Base-by-base conservation (phyloP, 495 filamentous ascomycete species). In the Rostrohypoxylon terebratum region DNA sequence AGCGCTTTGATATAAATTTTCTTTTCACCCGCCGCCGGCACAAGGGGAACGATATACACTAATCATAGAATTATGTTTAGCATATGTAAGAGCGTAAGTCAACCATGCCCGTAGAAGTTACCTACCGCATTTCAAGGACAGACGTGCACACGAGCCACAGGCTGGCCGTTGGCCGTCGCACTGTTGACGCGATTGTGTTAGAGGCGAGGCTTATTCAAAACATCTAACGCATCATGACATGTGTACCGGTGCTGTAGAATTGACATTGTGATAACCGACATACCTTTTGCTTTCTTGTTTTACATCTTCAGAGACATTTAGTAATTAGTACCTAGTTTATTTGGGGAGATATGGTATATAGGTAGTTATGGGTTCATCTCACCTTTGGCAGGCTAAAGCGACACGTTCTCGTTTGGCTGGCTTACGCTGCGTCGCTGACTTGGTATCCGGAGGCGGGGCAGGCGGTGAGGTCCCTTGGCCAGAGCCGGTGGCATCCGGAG, bases 1-100 rank as follows among this genome's bases (percentile, higher is more conserved):
- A 79, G 68, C 20, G 77, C 77, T 36, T 75, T 79, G 68, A 79
- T 78, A 57, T 79, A 79, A 6, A 78, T 54, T 28, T 78, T 78
- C 59, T 74, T 75, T 50, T 79, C 76, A 1, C 76, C 72, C 1
- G 77, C 71, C 11, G 75, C 72, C 7, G 72, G 76, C 23, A 77
- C 67, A 11, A 74, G 70, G 1, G 76, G 76, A 10, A 77, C 71
- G 31, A 78, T 66, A 31, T 79, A 79, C 11, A 74, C 75, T 76
- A 20, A 31, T 42, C 20, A 23, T 11, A 1, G 5, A 40, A 31
- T 6, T 23, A 23, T 18, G 9, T 44, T 70, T 59, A 66, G 67
- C 16, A 40, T 10, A 47, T 5, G 1, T 53, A 31, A 13, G 23
- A 53, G 21, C 3, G 13, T 44, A 44, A 2, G 13, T 33, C 18